Evolutionary conservation across 1,139 yeast genomes (phyloP), one percentile per base, ranked within the genome.

Genomic region (Scheffersomyces cryptocercus): DNA sequence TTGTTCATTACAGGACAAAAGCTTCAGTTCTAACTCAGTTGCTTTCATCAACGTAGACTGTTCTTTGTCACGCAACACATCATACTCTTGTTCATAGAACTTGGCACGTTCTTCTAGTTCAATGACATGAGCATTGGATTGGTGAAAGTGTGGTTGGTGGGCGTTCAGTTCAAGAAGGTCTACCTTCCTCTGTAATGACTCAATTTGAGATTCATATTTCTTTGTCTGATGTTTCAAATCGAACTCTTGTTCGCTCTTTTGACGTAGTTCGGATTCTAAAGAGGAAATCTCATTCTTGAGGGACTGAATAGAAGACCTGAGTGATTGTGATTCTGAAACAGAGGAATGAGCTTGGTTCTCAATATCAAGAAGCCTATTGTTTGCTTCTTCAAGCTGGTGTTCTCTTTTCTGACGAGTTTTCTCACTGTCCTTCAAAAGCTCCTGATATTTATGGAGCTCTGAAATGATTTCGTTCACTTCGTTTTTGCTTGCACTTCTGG

Each of bases 181-280:
- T 11, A 30, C 29, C 46, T 39, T 26, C 39, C 42, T 32, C 38
- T 37, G 38, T 13, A 45, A 30, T 30, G 37, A 35, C 11, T 46
- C 39, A 14, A 47, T 29, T 30, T 45, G 45, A 24, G 42, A 43
- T 12, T 50, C 48, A 24, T 37, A 41, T 11, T 45, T 38, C 2
- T 29, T 38, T 1, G 55, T 14, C 16, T 10, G 31, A 26, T 34
- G 36, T 20, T 24, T 36, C 16, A 14, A 15, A 9, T 24, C 28
- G 38, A 16, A 13, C n/a, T 24, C 29, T 29, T 10, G 29, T 10
- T 28, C 38, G 13, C 12, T 36, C 38, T 31, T 31, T 31, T 15
- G 35, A 10, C 20, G 35, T 31, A 31, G 12, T 14, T 14, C 11
- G n/a, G 15, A 14, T 13, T 31, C 24, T 31, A 35, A 16, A 12